Base-by-base conservation (phyloP, 1,284 basidiomycete species). In the Austroboletus rostrupii region DNA sequence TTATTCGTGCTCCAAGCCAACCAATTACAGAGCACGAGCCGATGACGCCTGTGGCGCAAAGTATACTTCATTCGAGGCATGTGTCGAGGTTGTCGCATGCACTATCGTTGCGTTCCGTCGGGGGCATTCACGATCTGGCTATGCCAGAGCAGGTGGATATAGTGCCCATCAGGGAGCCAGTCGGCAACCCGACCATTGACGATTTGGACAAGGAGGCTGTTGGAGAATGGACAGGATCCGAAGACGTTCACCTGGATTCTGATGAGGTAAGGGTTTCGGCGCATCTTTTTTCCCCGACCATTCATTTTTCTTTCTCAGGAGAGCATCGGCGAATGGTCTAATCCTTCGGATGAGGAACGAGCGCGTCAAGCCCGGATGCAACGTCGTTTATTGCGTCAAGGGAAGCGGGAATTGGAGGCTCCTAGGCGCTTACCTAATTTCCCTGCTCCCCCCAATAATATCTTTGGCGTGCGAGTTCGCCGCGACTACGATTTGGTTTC, bases 281-380 rank as follows among this genome's bases (percentile, higher is more conserved):
- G 47, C 48, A 43, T 49, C 28, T 19, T 40, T 47, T 50, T 26
- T 7, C 31, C 23, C 16, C 31, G 21, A 20, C 36, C 49, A 39
- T 50, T 60, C 14, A 57, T 29, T 29, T 12, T 12, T 45, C 47
- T 43, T 47, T 54, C 5, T n/a, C 37, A 69, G 66, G 71, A 87
- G 83, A 90, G 86, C 58, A 84, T 89, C 45, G 88, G 87, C 28
- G 88, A 91, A 71, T 91, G 80, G 79, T 91, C 88, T n/a, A 91
- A 91, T 61, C 88, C 88, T 17, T 91, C 88, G 13, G 88, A 91
- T 59, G 88, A 91, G 67, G 88, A 91, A 62, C 76, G 83, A 32
- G 88, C 84, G 3, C 79, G 87, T 26, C 81, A 83, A 55, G 70
- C 78, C 31, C 79, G 87, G 37, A 68, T 79, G 26, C 78, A 85